Evolutionary conservation across 2,329 filamentous ascomycete species (phyloP), one percentile per base, ranked within the genome.

Genomic region (Aspergillus unguis): DNA sequence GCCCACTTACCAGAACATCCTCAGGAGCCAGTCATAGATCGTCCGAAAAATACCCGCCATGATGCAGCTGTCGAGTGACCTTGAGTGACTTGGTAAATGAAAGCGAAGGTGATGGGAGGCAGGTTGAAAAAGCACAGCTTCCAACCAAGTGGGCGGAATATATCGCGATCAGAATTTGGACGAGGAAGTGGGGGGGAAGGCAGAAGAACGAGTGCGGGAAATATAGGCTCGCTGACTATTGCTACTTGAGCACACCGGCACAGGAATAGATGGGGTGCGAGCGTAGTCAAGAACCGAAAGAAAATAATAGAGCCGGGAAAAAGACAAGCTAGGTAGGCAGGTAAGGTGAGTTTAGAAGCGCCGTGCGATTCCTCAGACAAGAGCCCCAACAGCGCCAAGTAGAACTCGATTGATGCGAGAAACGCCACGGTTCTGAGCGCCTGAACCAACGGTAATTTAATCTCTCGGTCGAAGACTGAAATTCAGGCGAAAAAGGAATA

Each of bases 1-100:
- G 69, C 59, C 63, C 65, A 77, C 83, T 73, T 79, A 97, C 92
- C 94, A 99, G 77, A 99, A 97, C 68, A 94, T 88, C 80, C 92
- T 87, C 77, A 99, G 79, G 72, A 97, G 81, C 92, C 92, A 97
- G 84, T 97, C 94, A 80, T 97, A 97, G 74, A 99, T 86, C 77
- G 86, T 87, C 70, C 87, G 88, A 75, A 99, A 95, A 72, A 99
- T 78, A 65, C 90, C 88, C 66, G 90, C 88, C 92, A 97, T 97
- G 75, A 61, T 46, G 44, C 41, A 52, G 29, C 50, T 42, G 29
- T 40, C 29, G 11, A 44, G 25, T 41, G 27, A 38, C 28, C 23
- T 32, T 25, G 42, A 9, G 27, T 25, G 26, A 55, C 52, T 46
- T 35, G 31, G 47, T 44, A 33, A 44, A 25, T 25, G 17, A 1